A percentile compares a stretch with the other conserved stretches of the same genome.
phyloP scores from a whole-genome alignment of 2,329 filamentous ascomycete species.

The Monilinia aucupariae region DNA sequence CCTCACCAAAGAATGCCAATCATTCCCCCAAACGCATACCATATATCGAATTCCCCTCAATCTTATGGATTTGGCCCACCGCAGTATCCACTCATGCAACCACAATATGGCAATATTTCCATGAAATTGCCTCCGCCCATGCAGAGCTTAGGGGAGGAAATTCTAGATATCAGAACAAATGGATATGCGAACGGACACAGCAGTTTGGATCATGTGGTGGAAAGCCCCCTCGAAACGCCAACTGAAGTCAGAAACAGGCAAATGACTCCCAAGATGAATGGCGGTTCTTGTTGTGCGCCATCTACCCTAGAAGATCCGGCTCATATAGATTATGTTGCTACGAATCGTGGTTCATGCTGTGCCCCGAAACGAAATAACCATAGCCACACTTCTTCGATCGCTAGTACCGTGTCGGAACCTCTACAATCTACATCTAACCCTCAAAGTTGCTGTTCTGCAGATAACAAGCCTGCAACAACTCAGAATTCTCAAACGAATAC shows the following conservation, averaged over 20 bases:
- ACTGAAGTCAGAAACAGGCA: constrained; percentile 19
- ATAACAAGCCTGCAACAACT: constrained; percentile 22
- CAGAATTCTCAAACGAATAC: constrained; percentile 20
- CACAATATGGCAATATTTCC: constrained; percentile 23
- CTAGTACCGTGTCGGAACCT: constrained; percentile 24
- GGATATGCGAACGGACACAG: constrained; percentile 21
- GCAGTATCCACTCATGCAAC: constrained; percentile 28
- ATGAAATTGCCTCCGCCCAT: constrained; percentile 24
- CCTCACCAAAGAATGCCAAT: constrained; percentile 30
- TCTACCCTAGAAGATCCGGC: constrained; percentile 11
- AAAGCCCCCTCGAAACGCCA: constrained; percentile 27
- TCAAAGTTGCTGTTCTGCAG: constrained; percentile 39
- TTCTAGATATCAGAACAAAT: constrained; percentile 17
- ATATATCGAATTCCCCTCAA: constrained; percentile 21
- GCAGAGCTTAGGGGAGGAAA: constrained; percentile 13
- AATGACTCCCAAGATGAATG: constrained; percentile 20
- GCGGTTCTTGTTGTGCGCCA: constrained; percentile 17
- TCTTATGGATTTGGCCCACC: constrained; percentile 26
- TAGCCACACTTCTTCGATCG: constrained; percentile 25
- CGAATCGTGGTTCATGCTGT: constrained; percentile 23
- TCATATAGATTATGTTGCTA: not conserved
- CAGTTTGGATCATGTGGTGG: constrained; percentile 26
- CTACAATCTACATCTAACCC: constrained; percentile 19
- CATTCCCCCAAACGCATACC: constrained; percentile 27
- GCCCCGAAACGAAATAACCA: constrained; percentile 27